These are phyloP conservation scores for Umbellularia californica DNA, from an alignment of 164 flowering plant genomes.

Conservation along the genomic window DNA sequence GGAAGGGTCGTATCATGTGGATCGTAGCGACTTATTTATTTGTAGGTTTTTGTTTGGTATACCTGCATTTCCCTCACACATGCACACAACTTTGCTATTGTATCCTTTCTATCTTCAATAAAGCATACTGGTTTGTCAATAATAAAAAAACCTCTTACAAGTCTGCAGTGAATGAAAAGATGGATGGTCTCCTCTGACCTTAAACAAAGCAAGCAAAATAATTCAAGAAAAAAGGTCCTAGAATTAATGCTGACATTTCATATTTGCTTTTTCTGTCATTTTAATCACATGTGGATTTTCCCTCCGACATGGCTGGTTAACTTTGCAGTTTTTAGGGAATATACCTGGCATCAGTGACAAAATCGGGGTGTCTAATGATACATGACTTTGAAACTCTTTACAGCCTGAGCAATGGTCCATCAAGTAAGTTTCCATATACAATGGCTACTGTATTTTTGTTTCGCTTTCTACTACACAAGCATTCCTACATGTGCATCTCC, in stretches of 20 bases:
- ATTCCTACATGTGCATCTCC: too few species aligned
- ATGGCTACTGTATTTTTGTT: background rate
- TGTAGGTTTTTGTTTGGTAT: too few species aligned
- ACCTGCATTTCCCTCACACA: too few species aligned
- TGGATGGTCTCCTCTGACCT: too few species aligned
- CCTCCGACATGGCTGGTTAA: background rate
- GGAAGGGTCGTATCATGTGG: too few species aligned
- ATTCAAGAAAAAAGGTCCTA: background rate
- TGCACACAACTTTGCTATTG: too few species aligned
- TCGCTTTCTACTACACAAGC: background rate
- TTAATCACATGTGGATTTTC: background rate
- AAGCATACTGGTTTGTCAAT: too few species aligned
- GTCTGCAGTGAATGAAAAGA: too few species aligned
- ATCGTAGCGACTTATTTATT: too few species aligned
- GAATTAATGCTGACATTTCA: background rate
- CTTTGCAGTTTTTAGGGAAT: slow-evolving; percentile 48
- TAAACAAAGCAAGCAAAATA: too few species aligned
- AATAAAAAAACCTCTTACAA: too few species aligned
- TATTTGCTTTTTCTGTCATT: background rate
- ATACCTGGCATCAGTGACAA: slow-evolving; percentile 81
- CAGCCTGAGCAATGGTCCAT: slow-evolving; percentile 34
- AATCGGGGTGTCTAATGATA: slow-evolving; percentile 78
- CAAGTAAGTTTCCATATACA: slow-evolving; percentile 34
- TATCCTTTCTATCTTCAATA: too few species aligned
- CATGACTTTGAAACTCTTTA: slow-evolving; percentile 80